Evolutionary conservation across 768 basidiomycete species (phyloP).

Genomic region (Kondoa malvinella): DNA sequence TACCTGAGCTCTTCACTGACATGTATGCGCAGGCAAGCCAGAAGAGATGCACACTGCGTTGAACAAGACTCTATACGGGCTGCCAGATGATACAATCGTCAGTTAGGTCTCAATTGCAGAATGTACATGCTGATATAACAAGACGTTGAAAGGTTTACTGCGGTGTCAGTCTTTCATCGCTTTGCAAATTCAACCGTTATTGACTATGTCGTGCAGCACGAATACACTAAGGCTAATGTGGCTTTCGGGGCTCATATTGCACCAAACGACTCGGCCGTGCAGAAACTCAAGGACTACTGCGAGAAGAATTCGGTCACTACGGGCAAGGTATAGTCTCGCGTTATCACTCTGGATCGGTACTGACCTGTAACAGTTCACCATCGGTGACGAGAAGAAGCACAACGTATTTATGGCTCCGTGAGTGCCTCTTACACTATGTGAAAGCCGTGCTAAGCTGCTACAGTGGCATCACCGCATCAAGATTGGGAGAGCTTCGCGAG

Average conservation of each 20-base stretch:
- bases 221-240: background rate
- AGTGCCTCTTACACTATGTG: background rate
- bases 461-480: background rate
- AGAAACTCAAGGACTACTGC: slow-evolving; percentile 44
- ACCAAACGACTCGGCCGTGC: slow-evolving; percentile 43
- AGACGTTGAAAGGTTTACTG: slow-evolving; percentile 11
- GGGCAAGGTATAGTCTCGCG: slow-evolving; percentile 36
- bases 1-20: slow-evolving; percentile 35
- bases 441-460: background rate
- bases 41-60: slow-evolving; percentile 57
- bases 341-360: background rate
- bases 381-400: slow-evolving; percentile 84
- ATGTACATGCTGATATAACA: slow-evolving; percentile 16
- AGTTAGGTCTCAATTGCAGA: slow-evolving; percentile 69
- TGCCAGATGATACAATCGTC: slow-evolving; percentile 63
- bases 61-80: slow-evolving; percentile 44
- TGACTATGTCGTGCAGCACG: slow-evolving; percentile 16
- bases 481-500: slow-evolving; percentile 51
- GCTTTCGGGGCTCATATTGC: slow-evolving; percentile 27
- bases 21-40: slow-evolving; percentile 26
- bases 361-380: slow-evolving; percentile 42
- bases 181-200: background rate
- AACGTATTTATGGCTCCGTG: slow-evolving; percentile 42
- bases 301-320: slow-evolving; percentile 48
- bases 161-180: background rate